A percentile compares a stretch with the other conserved stretches of the same genome.
Evolutionary conservation across 2,329 filamentous ascomycete species (phyloP).

Genomic region (Microsporum ferrugineum): DNA sequence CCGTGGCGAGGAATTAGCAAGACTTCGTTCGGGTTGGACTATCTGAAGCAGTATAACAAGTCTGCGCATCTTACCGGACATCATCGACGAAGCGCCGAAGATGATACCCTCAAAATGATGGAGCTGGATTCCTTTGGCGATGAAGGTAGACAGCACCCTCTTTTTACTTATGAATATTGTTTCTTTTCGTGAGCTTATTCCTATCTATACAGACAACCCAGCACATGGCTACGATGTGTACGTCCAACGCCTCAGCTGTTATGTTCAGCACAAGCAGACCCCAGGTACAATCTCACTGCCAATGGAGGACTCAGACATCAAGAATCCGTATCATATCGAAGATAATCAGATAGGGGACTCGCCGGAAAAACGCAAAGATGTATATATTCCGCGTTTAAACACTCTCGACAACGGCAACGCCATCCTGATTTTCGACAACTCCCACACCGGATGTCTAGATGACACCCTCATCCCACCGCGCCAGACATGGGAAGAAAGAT

Average conservation of each 20-base stretch:
- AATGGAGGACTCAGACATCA: conserved; percentile 30
- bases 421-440: conserved; percentile 44
- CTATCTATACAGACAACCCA: conserved; percentile 25
- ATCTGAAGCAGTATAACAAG: conserved; percentile 36
- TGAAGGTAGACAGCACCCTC: conserved; percentile 17
- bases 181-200: background rate
- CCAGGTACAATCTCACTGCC: conserved; percentile 24
- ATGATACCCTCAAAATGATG: conserved; percentile 35
- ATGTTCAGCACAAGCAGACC: conserved; percentile 40
- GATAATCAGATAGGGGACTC: conserved; percentile 22
- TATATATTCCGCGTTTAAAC: conserved; percentile 32
- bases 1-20: conserved; percentile 42
- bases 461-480: conserved; percentile 42
- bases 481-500: conserved; percentile 42
- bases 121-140: conserved; percentile 41
- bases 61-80: conserved; percentile 7
- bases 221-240: conserved; percentile 40
- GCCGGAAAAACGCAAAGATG: conserved; percentile 20
- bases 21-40: conserved; percentile 42
- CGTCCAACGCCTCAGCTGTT: conserved; percentile 40
- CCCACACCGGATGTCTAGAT: conserved; percentile 36
- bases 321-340: conserved; percentile 36
- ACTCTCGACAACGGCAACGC: conserved; percentile 41
- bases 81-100: conserved; percentile 12
- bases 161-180: background rate